Base-by-base conservation (phyloP, 345 rosid species). In the Alliaria petiolata region DNA sequence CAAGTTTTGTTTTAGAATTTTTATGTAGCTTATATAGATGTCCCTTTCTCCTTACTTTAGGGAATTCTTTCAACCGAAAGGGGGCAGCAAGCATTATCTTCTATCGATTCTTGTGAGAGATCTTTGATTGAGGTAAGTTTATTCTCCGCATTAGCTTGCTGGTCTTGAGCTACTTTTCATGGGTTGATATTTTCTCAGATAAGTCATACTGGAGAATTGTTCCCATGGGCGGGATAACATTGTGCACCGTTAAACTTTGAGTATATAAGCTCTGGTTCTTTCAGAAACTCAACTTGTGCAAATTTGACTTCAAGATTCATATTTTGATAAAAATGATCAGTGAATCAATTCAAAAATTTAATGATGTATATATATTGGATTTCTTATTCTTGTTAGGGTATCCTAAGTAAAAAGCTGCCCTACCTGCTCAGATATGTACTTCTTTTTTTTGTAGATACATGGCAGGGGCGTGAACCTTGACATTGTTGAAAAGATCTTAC, bases 31-130 rank as follows among this genome's bases (percentile, higher is more conserved):
- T 51, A 42, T 50, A 47, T 39, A 50, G 33, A 59, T 76, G 39
- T 69, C 70, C 13, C 58, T 51, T 44, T 61, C 59, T 56, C 47
- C 30, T 52, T 50, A 19, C 36, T 81, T 53, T 80, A 93, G 97
- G 98, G 97, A 73, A 84, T 93, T 78, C 95, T 91, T 76, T 89
- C 98, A 46, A 93, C 98, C 44, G 97, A 83, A 83, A 89, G 86
- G 67, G 97, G 97, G 67, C 96, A 86, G 70, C 80, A 76, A 76
- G 95, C 95, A 70, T 51, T 86, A 36, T 67, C 61, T 28, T 83
- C 90, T 13, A 84, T 93, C 59, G 87, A 85, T 78, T 78, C 86
- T 52, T 83, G 85, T 66, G 98, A 89, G 75, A 86, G 87, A 79
- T 89, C 96, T 76, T 84, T 89, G 46, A 76, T 91, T 67, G 96